Conservation (phyloP, 306 rosid genomes). For the Vigna radiata region DNA sequence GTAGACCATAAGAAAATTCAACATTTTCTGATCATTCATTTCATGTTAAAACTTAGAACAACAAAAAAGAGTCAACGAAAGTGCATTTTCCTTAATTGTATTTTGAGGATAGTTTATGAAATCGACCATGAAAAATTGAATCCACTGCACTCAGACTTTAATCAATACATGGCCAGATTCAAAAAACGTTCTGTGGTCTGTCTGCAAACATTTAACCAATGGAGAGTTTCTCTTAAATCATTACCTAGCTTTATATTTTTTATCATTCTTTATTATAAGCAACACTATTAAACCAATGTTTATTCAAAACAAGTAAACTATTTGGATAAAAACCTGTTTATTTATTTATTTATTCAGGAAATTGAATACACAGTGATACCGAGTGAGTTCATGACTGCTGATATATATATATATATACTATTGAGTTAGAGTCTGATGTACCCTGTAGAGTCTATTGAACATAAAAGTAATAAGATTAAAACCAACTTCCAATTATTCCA, state of each 20-base stretch:
- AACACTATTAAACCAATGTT: background rate
- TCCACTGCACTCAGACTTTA: constrained; percentile 32
- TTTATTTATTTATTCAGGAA: too few relatives aligned
- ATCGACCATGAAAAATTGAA: constrained; percentile 5
- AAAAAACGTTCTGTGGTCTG: constrained; percentile 8
- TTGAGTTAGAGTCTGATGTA: background rate
- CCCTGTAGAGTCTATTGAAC: background rate
- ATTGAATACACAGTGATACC: too few relatives aligned
- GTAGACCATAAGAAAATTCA: constrained; percentile 1
- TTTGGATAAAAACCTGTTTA: background rate
- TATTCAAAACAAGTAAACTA: background rate
- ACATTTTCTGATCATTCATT: constrained; percentile 8
- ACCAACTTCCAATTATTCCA: constrained; percentile 5
- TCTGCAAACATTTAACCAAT: constrained; percentile 25
- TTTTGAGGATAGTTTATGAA: background rate
- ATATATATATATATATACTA: too few relatives aligned
- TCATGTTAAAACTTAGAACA: background rate
- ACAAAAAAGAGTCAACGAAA: constrained; percentile 33
- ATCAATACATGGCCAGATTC: constrained; percentile 25
- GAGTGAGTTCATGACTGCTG: too few relatives aligned
- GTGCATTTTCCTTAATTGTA: constrained; percentile 1
- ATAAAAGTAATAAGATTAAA: background rate
- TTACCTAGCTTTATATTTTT: constrained; percentile 9
- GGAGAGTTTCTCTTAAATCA: constrained; percentile 21
- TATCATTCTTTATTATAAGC: constrained; percentile 4